Conservation (phyloP, 1,139 yeast genomes). For the Candida sojae region DNA sequence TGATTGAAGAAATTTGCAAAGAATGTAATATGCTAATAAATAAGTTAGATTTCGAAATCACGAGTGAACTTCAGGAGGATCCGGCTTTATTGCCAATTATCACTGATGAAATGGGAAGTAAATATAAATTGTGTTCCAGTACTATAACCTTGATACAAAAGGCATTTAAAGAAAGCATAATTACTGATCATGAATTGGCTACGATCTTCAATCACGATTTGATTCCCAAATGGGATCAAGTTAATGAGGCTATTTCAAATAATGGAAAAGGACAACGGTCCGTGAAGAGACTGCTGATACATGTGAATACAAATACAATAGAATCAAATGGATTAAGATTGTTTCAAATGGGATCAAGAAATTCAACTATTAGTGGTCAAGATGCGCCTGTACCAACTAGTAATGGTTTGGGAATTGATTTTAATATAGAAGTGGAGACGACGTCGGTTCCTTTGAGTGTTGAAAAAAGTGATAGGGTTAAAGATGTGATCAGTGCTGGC, state of each 20-base stretch:
- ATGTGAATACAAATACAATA: neutral
- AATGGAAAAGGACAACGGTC: neutral
- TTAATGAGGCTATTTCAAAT: constrained; percentile 23
- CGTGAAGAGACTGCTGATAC: constrained; percentile 9
- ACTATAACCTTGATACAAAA: constrained; percentile 32
- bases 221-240: constrained; percentile 33
- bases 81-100: constrained; percentile 1
- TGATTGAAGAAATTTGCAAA: constrained; percentile 39
- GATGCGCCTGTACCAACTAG: constrained; percentile 8
- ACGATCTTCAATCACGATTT: constrained; percentile 26
- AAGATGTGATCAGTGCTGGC: constrained; percentile 20
- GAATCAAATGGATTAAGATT: constrained; percentile 20
- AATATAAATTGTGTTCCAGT: constrained; percentile 36
- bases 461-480: constrained; percentile 30
- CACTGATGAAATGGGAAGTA: constrained; percentile 21
- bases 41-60: constrained; percentile 18
- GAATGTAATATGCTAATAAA: constrained; percentile 29
- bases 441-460: constrained; percentile 37
- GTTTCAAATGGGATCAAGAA: constrained; percentile 18
- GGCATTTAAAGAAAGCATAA: constrained; percentile 30
- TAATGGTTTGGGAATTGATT: constrained; percentile 35
- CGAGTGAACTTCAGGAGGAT: neutral
- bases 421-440: constrained; percentile 35
- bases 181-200: constrained; percentile 21
- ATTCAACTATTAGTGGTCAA: constrained; percentile 4